These are phyloP conservation scores for Nyctanthes arbortristis DNA, from an alignment of 257 asterid genomes.

Conservation along the genomic window DNA sequence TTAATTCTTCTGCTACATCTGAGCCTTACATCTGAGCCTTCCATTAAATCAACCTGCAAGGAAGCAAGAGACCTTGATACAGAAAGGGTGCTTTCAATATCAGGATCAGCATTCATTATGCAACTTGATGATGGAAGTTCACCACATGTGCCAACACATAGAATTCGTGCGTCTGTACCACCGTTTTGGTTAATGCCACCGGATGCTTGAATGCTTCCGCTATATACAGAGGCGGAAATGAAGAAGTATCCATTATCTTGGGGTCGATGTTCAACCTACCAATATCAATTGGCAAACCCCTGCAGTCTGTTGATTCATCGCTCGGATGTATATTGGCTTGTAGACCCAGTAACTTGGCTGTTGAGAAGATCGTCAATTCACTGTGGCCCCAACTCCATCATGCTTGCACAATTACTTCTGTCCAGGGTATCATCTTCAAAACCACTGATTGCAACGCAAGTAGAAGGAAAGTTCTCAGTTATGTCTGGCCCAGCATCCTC, in stretches of 20 bases:
- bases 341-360: conserved; percentile 19
- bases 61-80: not conserved
- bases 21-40: conserved; percentile 5
- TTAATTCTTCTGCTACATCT: conserved; percentile 1
- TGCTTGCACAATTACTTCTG: conserved; percentile 20
- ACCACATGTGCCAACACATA: not conserved
- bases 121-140: not conserved
- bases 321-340: conserved; percentile 13
- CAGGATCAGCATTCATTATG: conserved; percentile 10
- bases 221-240: conserved; percentile 7
- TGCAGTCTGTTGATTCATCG: conserved; percentile 10
- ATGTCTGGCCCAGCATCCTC: conserved; percentile 23
- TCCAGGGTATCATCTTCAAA: conserved; percentile 19
- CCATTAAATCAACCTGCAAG: not conserved
- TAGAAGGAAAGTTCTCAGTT: conserved; percentile 24
- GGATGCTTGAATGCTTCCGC: conserved; percentile 10
- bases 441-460: conserved; percentile 27
- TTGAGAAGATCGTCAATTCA: conserved; percentile 14
- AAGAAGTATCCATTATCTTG: not conserved
- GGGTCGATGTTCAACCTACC: conserved; percentile 7
- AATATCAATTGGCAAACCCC: conserved; percentile 6
- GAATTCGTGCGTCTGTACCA: not conserved
- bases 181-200: conserved; percentile 4
- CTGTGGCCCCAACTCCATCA: conserved; percentile 23
- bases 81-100: not conserved